A percentile compares a stretch with the other conserved stretches of the same genome.
Conservation (phyloP, 805 yeast species). For the Clavispora santaluciae region DNA sequence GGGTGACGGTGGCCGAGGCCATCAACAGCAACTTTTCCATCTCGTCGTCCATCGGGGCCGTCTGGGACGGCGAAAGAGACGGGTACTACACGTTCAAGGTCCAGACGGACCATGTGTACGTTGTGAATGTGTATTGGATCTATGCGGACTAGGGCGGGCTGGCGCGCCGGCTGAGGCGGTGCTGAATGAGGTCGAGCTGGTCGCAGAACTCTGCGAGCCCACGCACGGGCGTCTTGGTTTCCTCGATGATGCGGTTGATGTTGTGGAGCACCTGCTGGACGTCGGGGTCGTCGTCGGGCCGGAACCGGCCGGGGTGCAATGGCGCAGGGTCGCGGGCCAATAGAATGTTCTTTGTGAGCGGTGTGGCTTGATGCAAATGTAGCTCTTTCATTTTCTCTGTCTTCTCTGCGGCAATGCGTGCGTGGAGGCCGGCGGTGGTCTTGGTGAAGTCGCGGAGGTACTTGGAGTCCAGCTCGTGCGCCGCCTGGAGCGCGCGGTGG, state of each 20-base stretch:
- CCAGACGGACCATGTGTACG: conserved; percentile 15
- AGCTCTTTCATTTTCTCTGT: conserved; percentile 1
- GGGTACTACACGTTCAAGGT: conserved; percentile 42
- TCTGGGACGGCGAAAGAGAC: conserved; percentile 55
- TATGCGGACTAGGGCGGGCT: conserved; percentile 5
- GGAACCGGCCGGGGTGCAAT: conserved; percentile 4
- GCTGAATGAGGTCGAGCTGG: conserved; percentile 11
- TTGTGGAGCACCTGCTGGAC: conserved; percentile 1
- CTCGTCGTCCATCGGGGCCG: conserved; percentile 43
- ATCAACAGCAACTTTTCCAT: conserved; percentile 20
- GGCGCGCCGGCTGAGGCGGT: conserved; percentile 4
- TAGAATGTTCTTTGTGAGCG: neutral
- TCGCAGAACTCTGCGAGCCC: conserved; percentile 9
- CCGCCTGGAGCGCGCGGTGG: conserved; percentile 18
- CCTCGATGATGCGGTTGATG: neutral
- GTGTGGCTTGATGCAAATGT: conserved; percentile 3
- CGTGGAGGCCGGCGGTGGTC: conserved; percentile 5
- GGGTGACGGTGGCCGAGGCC: conserved; percentile 18
- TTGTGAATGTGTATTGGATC: conserved; percentile 16
- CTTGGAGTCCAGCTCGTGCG: conserved; percentile 27
- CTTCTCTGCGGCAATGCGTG: conserved; percentile 8
- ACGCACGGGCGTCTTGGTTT: conserved; percentile 1
- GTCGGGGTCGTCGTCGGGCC: conserved; percentile 13
- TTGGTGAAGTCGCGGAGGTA: conserved; percentile 27
- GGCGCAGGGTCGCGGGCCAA: neutral